Base-by-base conservation (phyloP, 192 early-diverging fungal species). In the Lunasporangiospora selenospora region DNA sequence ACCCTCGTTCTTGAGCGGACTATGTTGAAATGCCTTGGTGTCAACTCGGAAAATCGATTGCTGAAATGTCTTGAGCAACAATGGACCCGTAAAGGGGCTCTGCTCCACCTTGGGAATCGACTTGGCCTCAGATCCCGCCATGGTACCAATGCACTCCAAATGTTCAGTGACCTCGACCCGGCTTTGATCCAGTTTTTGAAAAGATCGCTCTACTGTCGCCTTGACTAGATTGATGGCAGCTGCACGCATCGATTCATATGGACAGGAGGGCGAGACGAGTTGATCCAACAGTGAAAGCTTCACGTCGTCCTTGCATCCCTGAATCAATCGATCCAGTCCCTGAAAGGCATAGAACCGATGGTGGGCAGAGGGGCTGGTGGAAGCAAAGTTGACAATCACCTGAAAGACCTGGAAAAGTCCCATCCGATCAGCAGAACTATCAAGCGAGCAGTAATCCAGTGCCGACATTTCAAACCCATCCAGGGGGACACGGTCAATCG, bases 161-260 rank as follows among this genome's bases (percentile, higher is more conserved):
- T 13, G 16, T 2, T 32, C 56, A 1, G 34, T 39, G 15, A 70
- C 56, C 5, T 44, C 51, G 29, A 33, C 30, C 19, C 55, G 59
- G 0, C 13, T 36, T 21, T 54, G 15, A 18, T 73, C 64, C 23
- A 73, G 37, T 19, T 34, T 19, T 3, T 52, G 32, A 38, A 79
- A 83, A 12, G 55, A 51, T 16, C 65, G 24, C 42, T 79, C 75
- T 13, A 83, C 59, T 29, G 66, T 66, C 10, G 66, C 69, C 48
- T 83, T 83, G 19, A 83, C 47, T 8, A 83, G 29, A 33, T 78
- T 78, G 36, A 83, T 67, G 6, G 79, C 62, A 1, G 81, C 79
- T 13, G 77, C 67, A 10, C 65, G 57, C 81, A 83, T 83, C 4
- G 80, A 43, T n/a, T 79, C 66, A 26, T 67, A 81, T 7, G 81